Evolutionary conservation across 2,329 filamentous ascomycete genomes (phyloP).

Genomic region (Penicillium digitatum): DNA sequence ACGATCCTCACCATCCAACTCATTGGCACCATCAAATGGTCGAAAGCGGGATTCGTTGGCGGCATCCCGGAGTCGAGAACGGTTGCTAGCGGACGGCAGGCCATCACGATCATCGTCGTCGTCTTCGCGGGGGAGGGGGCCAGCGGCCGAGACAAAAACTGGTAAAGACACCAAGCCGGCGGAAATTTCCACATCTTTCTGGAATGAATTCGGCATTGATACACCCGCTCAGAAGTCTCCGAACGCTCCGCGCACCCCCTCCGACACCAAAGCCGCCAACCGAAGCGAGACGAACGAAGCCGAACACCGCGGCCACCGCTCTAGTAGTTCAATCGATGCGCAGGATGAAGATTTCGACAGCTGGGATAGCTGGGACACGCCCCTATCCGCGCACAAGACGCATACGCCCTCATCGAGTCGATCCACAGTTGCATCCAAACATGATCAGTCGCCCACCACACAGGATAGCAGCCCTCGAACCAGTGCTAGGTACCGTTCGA

Average conservation of each 20-base stretch:
- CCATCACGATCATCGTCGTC: slow-evolving; percentile 34
- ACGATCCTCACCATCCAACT: slow-evolving; percentile 30
- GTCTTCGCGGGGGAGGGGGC: slow-evolving; percentile 28
- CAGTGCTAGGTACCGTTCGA: slow-evolving; percentile 49
- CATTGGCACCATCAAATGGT: slow-evolving; percentile 15
- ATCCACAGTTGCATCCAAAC: slow-evolving; percentile 50
- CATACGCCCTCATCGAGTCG: slow-evolving; percentile 46
- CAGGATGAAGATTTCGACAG: slow-evolving; percentile 47
- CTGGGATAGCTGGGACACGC: slow-evolving; percentile 57
- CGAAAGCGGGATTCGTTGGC: slow-evolving; percentile 33
- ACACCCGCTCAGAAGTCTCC: slow-evolving; percentile 42
- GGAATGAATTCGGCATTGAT: slow-evolving; percentile 51
- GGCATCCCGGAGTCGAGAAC: slow-evolving; percentile 33
- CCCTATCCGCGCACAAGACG: slow-evolving; percentile 34
- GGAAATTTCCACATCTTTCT: slow-evolving; percentile 47
- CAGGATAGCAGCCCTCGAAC: slow-evolving; percentile 51
- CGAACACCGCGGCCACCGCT: slow-evolving; percentile 34
- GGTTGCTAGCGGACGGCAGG: slow-evolving; percentile 27
- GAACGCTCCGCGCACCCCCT: slow-evolving; percentile 28
- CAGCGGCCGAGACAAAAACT: slow-evolving; percentile 33
- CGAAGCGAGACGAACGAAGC: slow-evolving; percentile 27
- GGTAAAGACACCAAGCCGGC: slow-evolving; percentile 42
- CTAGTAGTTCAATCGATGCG: slow-evolving; percentile 18
- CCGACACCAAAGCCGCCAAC: slow-evolving; percentile 18
- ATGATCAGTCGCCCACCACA: slow-evolving; percentile 44